A percentile compares a stretch with the other conserved stretches of the same genome.
phyloP scores from a whole-genome alignment of 192 early-diverging fungal species.

The Pilaira anomala region DNA sequence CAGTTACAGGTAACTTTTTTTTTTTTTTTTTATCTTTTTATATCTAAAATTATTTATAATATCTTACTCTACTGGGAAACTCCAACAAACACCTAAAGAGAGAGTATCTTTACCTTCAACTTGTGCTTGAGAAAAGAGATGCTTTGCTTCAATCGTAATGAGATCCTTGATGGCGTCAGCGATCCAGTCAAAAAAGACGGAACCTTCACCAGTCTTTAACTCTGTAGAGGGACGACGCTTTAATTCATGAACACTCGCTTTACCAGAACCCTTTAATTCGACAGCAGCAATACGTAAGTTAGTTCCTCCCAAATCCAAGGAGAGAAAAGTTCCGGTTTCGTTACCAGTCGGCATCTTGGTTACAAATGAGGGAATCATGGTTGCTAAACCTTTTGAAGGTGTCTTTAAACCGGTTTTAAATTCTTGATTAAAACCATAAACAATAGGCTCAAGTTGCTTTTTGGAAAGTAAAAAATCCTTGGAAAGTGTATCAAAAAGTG shows the following conservation, averaged over 20 bases:
- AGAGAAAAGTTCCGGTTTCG: slow-evolving; percentile 85
- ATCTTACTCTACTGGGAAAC: slow-evolving; percentile 79
- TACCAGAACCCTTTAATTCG: slow-evolving; percentile 73
- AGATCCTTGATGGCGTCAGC: slow-evolving; percentile 51
- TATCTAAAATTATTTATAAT: not conserved
- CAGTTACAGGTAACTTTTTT: too few relatives aligned
- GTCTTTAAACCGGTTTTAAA: slow-evolving; percentile 35
- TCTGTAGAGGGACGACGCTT: slow-evolving; percentile 73
- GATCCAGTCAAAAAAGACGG: slow-evolving; percentile 80
- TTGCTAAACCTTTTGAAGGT: slow-evolving; percentile 47
- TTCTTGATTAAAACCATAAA: slow-evolving; percentile 37
- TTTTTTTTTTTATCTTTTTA: not conserved
- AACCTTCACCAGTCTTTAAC: slow-evolving; percentile 72
- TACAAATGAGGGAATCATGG: slow-evolving; percentile 94
- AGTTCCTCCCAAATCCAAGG: slow-evolving; percentile 94
- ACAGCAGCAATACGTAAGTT: slow-evolving; percentile 90
- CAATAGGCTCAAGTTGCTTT: slow-evolving; percentile 27
- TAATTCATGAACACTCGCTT: slow-evolving; percentile 61
- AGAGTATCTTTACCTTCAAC: slow-evolving; percentile 28
- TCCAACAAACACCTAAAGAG: slow-evolving; percentile 76
- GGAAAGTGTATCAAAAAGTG: slow-evolving; percentile 26
- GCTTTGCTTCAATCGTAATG: slow-evolving; percentile 24
- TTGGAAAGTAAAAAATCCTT: slow-evolving; percentile 24
- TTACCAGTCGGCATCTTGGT: slow-evolving; percentile 72
- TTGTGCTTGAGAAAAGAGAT: slow-evolving; percentile 28